Evolutionary conservation across 1,284 basidiomycete species (phyloP).

Genomic region (Papiliotrema terrestris): DNA sequence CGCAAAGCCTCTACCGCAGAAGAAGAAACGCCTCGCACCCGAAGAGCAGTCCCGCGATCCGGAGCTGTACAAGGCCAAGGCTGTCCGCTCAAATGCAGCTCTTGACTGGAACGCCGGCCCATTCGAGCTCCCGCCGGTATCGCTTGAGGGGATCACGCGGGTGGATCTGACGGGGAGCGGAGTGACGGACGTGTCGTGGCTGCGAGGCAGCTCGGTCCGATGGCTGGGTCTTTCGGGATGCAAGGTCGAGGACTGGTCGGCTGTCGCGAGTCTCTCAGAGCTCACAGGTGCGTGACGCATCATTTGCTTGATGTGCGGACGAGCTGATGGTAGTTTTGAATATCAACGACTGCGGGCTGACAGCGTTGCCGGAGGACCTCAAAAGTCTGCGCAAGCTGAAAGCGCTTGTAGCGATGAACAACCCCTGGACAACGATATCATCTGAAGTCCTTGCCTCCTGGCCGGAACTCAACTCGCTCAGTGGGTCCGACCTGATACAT

Average conservation of each 20-base stretch:
- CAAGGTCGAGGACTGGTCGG: conserved; percentile 36
- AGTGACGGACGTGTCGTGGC: conserved; percentile 34
- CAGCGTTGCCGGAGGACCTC: conserved; percentile 23
- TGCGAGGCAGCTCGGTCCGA: conserved; percentile 28
- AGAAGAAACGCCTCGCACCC: conserved; percentile 1
- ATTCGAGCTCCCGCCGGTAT: conserved; percentile 37
- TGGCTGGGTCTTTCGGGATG: conserved; percentile 43
- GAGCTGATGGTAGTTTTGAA: conserved; percentile 32
- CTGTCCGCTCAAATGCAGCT: conserved; percentile 35
- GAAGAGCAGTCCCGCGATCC: conserved; percentile 19
- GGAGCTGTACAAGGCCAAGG: conserved; percentile 38
- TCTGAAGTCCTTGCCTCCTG: conserved; percentile 26
- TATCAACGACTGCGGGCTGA: conserved; percentile 33
- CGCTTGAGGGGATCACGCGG: conserved; percentile 27
- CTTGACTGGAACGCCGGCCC: conserved; percentile 29
- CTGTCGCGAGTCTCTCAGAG: conserved; percentile 28
- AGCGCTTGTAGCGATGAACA: conserved; percentile 44
- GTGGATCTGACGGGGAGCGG: conserved; percentile 39
- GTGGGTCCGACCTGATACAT: conserved; percentile 16
- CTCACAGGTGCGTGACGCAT: conserved; percentile 28
- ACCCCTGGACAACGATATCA: conserved; percentile 36
- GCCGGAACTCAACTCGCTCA: conserved; percentile 43
- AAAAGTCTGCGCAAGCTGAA: conserved; percentile 31
- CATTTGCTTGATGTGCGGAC: too few species aligned
- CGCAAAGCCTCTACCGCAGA: neutral